phyloP scores from a whole-genome alignment of 495 filamentous ascomycete species.

The Aspergillus panamensis region DNA sequence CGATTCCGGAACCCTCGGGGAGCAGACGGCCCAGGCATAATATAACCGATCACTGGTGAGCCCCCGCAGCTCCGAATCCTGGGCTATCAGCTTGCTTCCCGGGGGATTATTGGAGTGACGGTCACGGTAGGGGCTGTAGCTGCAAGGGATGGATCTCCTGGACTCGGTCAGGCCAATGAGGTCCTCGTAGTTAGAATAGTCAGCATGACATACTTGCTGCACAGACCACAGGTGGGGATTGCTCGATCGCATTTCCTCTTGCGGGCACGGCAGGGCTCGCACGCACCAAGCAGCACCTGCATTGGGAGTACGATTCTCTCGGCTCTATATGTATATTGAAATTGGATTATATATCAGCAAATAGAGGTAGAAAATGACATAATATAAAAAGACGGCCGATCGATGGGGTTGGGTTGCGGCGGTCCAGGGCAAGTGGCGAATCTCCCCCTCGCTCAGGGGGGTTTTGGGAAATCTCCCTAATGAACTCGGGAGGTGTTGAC shows the following conservation, averaged over 20 bases:
- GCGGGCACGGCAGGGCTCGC: not conserved
- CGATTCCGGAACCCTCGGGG: not conserved
- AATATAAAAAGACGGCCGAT: too few relatives aligned
- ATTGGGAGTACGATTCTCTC: not conserved
- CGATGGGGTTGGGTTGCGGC: too few relatives aligned
- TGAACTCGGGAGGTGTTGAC: too few relatives aligned
- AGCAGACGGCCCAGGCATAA: not conserved
- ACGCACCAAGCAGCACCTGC: not conserved
- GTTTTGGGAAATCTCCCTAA: too few relatives aligned
- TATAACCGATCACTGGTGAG: not conserved
- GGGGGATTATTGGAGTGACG: not conserved
- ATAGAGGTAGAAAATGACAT: too few relatives aligned
- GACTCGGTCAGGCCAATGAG: not conserved
- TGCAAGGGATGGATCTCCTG: not conserved
- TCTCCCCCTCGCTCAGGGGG: too few relatives aligned
- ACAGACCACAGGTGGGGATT: not conserved
- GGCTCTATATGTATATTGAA: too few relatives aligned
- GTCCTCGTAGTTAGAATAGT: too few relatives aligned
- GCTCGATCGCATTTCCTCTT: not conserved
- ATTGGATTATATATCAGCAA: too few relatives aligned
- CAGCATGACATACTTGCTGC: not conserved
- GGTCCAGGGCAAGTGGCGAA: too few relatives aligned
- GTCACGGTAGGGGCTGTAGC: not conserved
- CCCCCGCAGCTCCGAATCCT: not conserved
- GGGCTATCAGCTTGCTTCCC: not conserved